phyloP scores from a whole-genome alignment of 108 stramenopile species.

The Schizochytrium sp. region DNA sequence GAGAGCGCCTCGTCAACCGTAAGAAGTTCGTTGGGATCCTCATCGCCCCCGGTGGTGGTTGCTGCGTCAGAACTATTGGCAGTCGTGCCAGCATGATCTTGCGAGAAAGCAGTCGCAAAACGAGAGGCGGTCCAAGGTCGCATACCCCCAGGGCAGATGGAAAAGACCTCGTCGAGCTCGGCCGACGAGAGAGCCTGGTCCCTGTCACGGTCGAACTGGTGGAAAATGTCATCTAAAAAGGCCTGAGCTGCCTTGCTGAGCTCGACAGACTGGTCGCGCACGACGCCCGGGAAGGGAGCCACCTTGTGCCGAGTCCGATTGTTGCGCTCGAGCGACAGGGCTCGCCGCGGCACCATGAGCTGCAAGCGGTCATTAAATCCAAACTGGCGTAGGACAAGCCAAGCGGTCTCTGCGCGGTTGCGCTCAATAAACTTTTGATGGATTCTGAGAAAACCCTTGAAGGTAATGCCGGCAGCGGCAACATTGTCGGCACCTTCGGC shows the following conservation, averaged over 20 bases:
- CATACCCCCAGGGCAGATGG: not conserved
- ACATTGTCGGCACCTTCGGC: not conserved
- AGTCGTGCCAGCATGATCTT: too few species aligned
- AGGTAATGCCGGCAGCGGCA: not conserved
- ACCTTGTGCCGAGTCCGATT: not conserved
- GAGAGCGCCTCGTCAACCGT: not conserved
- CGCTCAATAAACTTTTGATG: slow-evolving; percentile 12
- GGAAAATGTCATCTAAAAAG: not conserved
- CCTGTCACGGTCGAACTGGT: not conserved
- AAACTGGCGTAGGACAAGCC: slow-evolving; percentile 3
- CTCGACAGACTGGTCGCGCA: not conserved
- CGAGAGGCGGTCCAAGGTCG: too few species aligned
- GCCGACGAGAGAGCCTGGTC: not conserved
- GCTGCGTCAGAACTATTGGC: too few species aligned
- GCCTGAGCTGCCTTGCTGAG: not conserved
- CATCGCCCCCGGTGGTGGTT: not conserved
- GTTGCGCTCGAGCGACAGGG: not conserved
- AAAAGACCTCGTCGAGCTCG: not conserved
- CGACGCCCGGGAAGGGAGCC: not conserved
- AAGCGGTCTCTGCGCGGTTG: not conserved
- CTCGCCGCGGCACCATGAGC: not conserved
- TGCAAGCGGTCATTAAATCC: not conserved
- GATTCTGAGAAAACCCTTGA: not conserved
- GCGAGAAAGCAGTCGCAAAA: too few species aligned
- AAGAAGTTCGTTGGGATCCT: not conserved